Evolutionary conservation across 2,329 filamentous ascomycete species (phyloP), one percentile per base, ranked within the genome.

Genomic region (Trichoderma afroharzianum): DNA sequence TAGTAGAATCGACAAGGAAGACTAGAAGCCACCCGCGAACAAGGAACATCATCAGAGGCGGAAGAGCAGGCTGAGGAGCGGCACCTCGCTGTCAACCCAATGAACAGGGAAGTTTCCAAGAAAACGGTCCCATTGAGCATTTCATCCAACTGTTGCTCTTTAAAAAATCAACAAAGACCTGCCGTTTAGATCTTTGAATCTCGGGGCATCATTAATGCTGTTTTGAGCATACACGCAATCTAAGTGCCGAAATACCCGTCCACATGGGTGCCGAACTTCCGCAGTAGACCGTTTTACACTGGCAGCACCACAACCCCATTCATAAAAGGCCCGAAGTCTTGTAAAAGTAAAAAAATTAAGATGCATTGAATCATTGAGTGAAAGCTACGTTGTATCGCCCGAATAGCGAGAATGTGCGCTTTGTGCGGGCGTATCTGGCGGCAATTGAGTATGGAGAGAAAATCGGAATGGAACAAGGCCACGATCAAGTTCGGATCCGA

Each of bases 221-320:
- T 26, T 26, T 55, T 30, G 15, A 30, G 30, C 12, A 26, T 26
- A 15, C 66, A 47, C 66, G 66, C 50, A 59, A 61, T 47, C 26
- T 14, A 26, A 61, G 36, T 68, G 66, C 66, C 66, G 66, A 68
- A 61, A 68, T 68, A 68, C 66, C 66, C 66, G 66, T 68, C 53
- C 66, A 26, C 55, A 50, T 11, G 53, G 55, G 55, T 68, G 66
- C 66, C 66, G 66, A 68, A 68, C 66, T 68, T 68, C 66, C 66
- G 66, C 39, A 14, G 28, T 32, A 61, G 66, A 68, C 32, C 11
- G 66, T 68, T 59, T 47, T 61, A 18, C 18, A 43, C 30, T 36
- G 64, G 53, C 64, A 68, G 39, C 6, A 18, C 32, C 33, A 26
- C 53, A 43, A 21, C 55, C 66, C 66, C 66, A 24, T 68, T 50